Evolutionary conservation across 208 protist genomes (phyloP), one percentile per base, ranked within the genome.

Genomic region (Acanthamoeba triangularis): DNA sequence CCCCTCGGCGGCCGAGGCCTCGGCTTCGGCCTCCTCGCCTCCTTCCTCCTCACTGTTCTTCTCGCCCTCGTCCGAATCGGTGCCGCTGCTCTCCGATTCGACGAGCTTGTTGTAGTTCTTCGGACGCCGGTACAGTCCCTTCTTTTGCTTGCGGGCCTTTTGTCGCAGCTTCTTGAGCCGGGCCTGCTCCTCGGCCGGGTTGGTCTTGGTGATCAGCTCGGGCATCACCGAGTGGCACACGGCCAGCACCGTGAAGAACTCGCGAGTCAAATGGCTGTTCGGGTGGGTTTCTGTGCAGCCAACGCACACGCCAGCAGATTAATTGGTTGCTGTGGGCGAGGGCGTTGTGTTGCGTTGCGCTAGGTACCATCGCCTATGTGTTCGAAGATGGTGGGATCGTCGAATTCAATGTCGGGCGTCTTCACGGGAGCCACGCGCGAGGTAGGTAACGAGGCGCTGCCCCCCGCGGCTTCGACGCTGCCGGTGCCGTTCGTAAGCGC

Each of bases 191-290:
- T 59, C 80, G 13, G 20, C 80, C 78, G 80, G 44, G 30, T 88
- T 88, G 47, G 4, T n/a, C 80, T 88, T 88, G 80, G 80, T 88
- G 80, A 88, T 63, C 47, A 88, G 30, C 65, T 96, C 91, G 16
- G 96, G 96, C 23, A 97, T 95, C 30, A 97, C 96, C 30, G 91
- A 95, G 69, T 97, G 96, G 52, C 96, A 97, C 20, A 97, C 84
- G 23, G 96, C 54, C 33, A 97, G 69, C 18, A 94, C 80, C 23
- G 56, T 63, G 35, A 90, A 87, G 41, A 93, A 80, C 76, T 95
- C 76, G 16, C 35, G n/a, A 23, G 54, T 49, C 8, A 44, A 14
- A 28, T 33, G 35, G 47, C 63, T 93, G 59, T 93, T 93, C 8
- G 80, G 80, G 30, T 88, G 80, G 80, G 5, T 41, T 7, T 8